Evolutionary conservation across 2,329 filamentous ascomycete genomes (phyloP), one percentile per base, ranked within the genome.

Genomic region (Colletotrichum acutatum): DNA sequence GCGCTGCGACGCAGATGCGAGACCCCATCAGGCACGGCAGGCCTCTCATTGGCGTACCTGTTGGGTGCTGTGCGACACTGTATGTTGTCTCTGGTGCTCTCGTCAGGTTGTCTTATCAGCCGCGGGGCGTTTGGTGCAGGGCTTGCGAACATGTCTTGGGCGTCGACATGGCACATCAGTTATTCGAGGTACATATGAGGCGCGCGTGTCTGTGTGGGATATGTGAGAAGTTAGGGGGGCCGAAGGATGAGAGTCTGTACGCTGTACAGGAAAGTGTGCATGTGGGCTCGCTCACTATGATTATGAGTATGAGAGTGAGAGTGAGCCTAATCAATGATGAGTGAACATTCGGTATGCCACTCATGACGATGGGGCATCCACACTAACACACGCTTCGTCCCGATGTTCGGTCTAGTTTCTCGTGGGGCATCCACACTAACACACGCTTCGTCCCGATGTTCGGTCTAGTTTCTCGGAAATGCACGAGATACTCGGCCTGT

Each of bases 31-130:
- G 70, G 70, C 66, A 70, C 70, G 12, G 16, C 52, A 52, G 16
- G 16, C 7, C 52, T 19, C 57, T 71, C 52, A 71, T 74, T 74
- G 71, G 70, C 54, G 62, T 53, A 28, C 59, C 66, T 56, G 32
- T 69, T 30, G 52, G 69, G 69, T 65, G 37, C 58, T 59, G 69
- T 59, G 32, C 42, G n/a, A 63, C 37, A 59, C 19, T 49, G 19
- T 49, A 32, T 12, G 24, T n/a, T 24, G n/a, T 32, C 19, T 16
- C 42, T n/a, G 26, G 22, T 9, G 26, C 26, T 19, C 12, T 24
- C 42, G 19, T 19, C 6, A 9, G n/a, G 6, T n/a, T 49, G 42
- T 49, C 42, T 49, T n/a, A 9, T n/a, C 7, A 49, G 42, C 11
- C 37, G 6, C n/a, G 22, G n/a, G 22, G 22, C 16, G 22, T 24